Evolutionary conservation across 2,329 filamentous ascomycete genomes (phyloP).

Genomic region (Penicillium frequentans): DNA sequence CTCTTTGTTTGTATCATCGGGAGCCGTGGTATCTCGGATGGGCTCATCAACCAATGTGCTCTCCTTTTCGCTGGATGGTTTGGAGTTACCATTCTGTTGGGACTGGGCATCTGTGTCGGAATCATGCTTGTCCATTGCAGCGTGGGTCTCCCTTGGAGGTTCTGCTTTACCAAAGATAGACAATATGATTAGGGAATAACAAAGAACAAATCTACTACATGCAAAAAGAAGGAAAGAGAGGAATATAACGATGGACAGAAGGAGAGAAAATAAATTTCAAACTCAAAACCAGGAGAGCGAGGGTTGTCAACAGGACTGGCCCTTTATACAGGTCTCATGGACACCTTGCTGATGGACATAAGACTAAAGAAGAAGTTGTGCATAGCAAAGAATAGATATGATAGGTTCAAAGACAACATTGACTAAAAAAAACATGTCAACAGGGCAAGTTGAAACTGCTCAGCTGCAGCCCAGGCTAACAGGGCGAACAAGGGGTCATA

Average conservation of each 20-base stretch:
- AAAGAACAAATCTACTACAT: background rate
- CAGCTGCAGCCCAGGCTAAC: no score
- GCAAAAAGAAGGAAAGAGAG: background rate
- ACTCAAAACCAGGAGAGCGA: constrained; percentile 4
- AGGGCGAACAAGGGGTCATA: no score
- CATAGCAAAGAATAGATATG: no score
- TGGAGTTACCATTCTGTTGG: constrained; percentile 4
- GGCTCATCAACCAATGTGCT: constrained; percentile 20
- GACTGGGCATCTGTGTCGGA: constrained; percentile 6
- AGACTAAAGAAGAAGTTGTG: no score
- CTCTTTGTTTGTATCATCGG: constrained; percentile 11
- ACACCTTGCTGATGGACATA: constrained; percentile 17
- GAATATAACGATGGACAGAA: background rate
- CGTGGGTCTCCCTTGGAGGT: constrained; percentile 9
- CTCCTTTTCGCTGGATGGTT: constrained; percentile 23
- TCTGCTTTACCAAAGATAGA: constrained; percentile 13
- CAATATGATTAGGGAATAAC: constrained; percentile 5
- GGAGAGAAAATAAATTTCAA: background rate
- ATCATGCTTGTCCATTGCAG: background rate
- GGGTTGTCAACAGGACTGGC: constrained; percentile 15
- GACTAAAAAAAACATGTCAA: no score
- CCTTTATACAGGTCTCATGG: constrained; percentile 26
- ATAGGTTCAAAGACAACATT: no score
- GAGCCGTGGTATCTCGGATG: background rate
- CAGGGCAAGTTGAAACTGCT: no score